A percentile compares a stretch with the other conserved stretches of the same genome.
These are phyloP conservation scores for Solanum hybrid DNA, from an alignment of 305 asterid species.

Conservation along the genomic window DNA sequence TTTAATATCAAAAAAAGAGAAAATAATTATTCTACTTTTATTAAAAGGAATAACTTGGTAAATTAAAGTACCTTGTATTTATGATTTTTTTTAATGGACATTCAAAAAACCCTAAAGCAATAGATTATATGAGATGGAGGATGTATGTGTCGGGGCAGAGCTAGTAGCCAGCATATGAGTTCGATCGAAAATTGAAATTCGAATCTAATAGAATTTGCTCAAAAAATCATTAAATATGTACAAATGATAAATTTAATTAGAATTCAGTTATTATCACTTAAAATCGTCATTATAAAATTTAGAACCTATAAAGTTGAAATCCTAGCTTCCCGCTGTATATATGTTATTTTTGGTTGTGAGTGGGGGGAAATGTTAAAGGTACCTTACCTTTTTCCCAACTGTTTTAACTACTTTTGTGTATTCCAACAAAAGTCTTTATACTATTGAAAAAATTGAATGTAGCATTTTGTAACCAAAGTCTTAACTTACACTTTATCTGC, in stretches of 20 bases:
- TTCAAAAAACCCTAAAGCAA: background rate
- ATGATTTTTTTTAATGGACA: background rate
- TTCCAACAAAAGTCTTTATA: background rate
- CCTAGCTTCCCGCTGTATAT: background rate
- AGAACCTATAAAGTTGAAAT: background rate
- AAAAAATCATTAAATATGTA: background rate
- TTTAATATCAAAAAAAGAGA: background rate
- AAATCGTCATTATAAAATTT: background rate
- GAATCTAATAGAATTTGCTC: background rate
- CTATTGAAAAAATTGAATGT: background rate
- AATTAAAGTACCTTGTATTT: background rate
- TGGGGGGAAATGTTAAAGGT: background rate
- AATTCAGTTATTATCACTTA: background rate
- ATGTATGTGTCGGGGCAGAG: background rate
- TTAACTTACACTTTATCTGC: constrained; percentile 11
- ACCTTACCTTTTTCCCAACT: constrained; percentile 9
- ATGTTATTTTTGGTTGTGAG: background rate
- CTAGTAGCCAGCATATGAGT: background rate
- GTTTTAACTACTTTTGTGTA: constrained; percentile 15
- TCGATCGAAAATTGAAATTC: too few species aligned
- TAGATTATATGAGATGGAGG: background rate
- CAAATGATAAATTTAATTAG: background rate
- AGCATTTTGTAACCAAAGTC: constrained; percentile 7
- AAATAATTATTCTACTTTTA: background rate
- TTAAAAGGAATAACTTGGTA: background rate